Base-by-base conservation (phyloP, 2,329 filamentous ascomycete genomes). In the Ascochyta fabae region DNA sequence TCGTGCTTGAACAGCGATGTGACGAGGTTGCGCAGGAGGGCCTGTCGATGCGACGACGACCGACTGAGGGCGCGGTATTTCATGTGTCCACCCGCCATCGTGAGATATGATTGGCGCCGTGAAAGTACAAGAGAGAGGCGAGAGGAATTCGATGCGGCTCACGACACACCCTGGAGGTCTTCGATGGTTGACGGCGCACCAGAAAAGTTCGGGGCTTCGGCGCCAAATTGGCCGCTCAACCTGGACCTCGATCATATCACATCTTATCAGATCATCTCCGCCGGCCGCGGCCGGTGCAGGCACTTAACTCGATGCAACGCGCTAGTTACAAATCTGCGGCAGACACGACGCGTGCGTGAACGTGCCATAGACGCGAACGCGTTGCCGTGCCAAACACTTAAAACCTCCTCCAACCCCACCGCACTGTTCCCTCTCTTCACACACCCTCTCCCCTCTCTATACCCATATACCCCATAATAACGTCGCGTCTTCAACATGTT, bases 1-100 rank as follows among this genome's bases (percentile, higher is more conserved):
- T 99, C 95, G 78, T 96, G 87, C 77, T 91, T 85, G 79, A 99
- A 90, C 65, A 99, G 89, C 50, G 94, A 95, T 65, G 94, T 96
- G 75, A 98, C 93, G 59, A 99, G 84, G 79, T 98, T 97, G 72
- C 95, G 92, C 65, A 99, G 88, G 67, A 99, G 86, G 48, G 95
- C 94, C 80, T 94, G 87, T 75, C 95, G 87, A 76, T 97, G 95
- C 51, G 94, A 83, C 47, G 92, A 96, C 65, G 86, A 84, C 67
- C 95, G 92, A 78, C 88, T 88, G 59, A 99, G 83, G 78, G 96
- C 91, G 67, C 95, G 89, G 80, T 94, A 96, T 81, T 92, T 96
- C 76, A 91, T 85, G 64, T 86, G 83, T 65, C 91, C 92, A 70
- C 92, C 92, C 63, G 92, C 92, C 93, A 97, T 96, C 62, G 24